Percentiles rank a stretch among this genome's conserved stretches.
Evolutionary conservation across 139 green algal genomes (phyloP).

Genomic region (Chlamydomonas incerta): DNA sequence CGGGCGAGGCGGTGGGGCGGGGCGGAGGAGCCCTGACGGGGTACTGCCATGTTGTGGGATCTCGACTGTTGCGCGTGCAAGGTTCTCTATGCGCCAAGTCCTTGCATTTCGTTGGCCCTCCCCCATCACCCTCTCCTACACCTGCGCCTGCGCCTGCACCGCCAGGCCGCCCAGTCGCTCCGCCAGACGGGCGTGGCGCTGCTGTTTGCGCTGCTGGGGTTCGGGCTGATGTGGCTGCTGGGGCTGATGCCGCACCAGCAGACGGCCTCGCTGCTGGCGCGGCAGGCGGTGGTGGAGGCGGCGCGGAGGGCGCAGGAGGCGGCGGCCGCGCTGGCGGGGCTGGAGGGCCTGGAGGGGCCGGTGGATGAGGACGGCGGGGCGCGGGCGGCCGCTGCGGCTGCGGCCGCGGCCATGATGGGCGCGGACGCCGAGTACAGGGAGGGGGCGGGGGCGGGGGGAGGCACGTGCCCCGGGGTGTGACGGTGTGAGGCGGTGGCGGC

Average conservation of each 20-base stretch:
- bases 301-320: neutral
- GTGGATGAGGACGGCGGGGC: too few relatives aligned
- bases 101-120: neutral
- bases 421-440: too few relatives aligned
- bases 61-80: too few relatives aligned
- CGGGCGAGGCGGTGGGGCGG: neutral
- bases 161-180: slow-evolving; percentile 1
- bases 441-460: too few relatives aligned
- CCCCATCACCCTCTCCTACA: neutral
- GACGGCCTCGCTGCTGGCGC: neutral
- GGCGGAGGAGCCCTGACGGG: slow-evolving; percentile 8
- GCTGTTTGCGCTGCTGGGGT: slow-evolving; percentile 6
- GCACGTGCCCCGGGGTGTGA: too few relatives aligned
- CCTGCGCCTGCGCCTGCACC: too few relatives aligned
- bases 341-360: neutral
- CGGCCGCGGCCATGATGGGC: too few relatives aligned
- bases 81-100: neutral
- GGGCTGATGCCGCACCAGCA: slow-evolving; percentile 50
- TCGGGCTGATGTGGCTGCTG: slow-evolving; percentile 43
- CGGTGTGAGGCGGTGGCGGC: too few relatives aligned
- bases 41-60: too few relatives aligned
- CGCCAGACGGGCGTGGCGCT: slow-evolving; percentile 42
- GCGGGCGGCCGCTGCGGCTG: too few relatives aligned
- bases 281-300: slow-evolving; percentile 6
- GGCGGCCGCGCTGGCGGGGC: too few relatives aligned